Percentiles rank a stretch among this genome's conserved stretches.
Evolutionary conservation across 805 yeast species (phyloP).

Genomic region (Metschnikowia cerradonensis): DNA sequence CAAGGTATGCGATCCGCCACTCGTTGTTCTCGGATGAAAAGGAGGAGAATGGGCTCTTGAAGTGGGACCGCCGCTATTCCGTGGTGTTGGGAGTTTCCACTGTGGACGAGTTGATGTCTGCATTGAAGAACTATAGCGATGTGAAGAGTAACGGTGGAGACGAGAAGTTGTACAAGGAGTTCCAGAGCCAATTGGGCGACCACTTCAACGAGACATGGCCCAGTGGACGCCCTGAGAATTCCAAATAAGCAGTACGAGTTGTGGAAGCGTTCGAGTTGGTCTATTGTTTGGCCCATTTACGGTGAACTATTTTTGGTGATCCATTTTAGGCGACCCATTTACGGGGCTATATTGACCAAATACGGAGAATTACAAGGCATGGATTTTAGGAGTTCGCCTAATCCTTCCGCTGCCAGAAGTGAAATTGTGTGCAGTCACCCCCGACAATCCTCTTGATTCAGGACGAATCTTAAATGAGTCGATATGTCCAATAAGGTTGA

Average conservation of each 20-base stretch:
- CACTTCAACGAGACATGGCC: slow-evolving; percentile 68
- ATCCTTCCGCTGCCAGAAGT: no score
- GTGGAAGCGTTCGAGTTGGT: no score
- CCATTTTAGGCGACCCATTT: no score
- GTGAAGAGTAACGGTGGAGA: slow-evolving; percentile 47
- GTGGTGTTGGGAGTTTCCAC: slow-evolving; percentile 78
- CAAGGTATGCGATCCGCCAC: slow-evolving; percentile 63
- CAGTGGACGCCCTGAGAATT: slow-evolving; percentile 25
- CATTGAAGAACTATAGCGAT: slow-evolving; percentile 48
- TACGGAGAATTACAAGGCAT: no score
- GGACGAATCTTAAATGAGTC: no score
- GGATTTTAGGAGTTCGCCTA: no score
- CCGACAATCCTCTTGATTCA: no score
- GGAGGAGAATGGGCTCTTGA: slow-evolving; percentile 10
- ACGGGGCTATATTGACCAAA: no score
- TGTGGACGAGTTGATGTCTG: slow-evolving; percentile 58
- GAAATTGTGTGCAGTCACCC: no score
- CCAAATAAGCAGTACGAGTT: background rate
- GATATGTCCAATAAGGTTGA: no score
- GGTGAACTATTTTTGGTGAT: no score
- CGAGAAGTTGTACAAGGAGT: slow-evolving; percentile 36
- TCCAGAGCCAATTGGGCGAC: slow-evolving; percentile 43
- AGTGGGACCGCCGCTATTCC: slow-evolving; percentile 36
- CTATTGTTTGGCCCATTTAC: no score
- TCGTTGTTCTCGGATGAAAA: slow-evolving; percentile 18